Base-by-base conservation (phyloP, 1,284 basidiomycete species). In the Lentinula novae-zelandiae region DNA sequence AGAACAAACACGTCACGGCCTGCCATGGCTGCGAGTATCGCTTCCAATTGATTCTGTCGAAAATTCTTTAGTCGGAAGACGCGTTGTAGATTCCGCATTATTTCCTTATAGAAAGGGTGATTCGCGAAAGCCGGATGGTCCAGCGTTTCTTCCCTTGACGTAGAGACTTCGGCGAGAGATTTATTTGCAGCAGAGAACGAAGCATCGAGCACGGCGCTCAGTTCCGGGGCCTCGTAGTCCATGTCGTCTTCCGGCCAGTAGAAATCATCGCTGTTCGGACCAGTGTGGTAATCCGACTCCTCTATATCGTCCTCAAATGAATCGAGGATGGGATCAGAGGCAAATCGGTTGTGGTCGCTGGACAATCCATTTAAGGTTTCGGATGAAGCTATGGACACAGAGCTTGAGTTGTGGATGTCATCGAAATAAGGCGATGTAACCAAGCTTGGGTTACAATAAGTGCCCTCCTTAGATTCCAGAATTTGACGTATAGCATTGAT, bases 1-100 rank as follows among this genome's bases (percentile, higher is more conserved):
- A 99, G 82, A 17, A 98, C 93, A 67, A 98, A 95, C 12, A 95
- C 93, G 69, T 99, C 96, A 53, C 81, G 82, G 2, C 91, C 95
- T 0, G 80, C 78, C 71, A 99, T 78, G 0, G 92, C 89, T 2
- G 89, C 89, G 55, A 87, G 84, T 67, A 98, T 93, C 0, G 93
- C 95, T 68, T 93, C 89, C 42, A 93, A 82, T 72, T 98, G 97
- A 71, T 98, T 93, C 4, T 74, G 76, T 13, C 96, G 86, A 73
- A 98, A 98, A 0, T 70, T 69, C 0, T 80, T 69, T 2, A 98
- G 77, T 7, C 78, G 76, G 73, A 98, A 98, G 1, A 85, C 80
- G 1, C 76, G 71, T 42, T 78, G 82, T 20, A 98, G 78, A 10
- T 85, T 83, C 12, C 78, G 75, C 63, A 80, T 76, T 46, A 94